Evolutionary conservation across 345 rosid species (phyloP), one percentile per base, ranked within the genome.

Genomic region (Excoecaria agallocha): DNA sequence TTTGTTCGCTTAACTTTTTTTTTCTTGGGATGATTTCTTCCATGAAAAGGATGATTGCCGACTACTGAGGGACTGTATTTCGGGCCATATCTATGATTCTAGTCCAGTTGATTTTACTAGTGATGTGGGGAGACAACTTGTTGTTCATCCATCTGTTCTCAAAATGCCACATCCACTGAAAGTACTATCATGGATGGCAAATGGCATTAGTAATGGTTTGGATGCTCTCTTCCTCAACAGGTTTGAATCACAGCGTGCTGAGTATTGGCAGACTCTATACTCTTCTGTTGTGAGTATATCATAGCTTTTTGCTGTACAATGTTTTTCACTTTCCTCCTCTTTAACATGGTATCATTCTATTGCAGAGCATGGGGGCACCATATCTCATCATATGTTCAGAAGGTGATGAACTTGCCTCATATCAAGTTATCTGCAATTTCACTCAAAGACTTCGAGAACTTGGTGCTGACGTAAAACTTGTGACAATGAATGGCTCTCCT

Each of bases 211-310:
- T 74, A 81, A 84, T 66, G 86, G 91, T 74, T 93, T 94, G 50
- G 98, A 94, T 85, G 83, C 86, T 78, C 86, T 94, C 82, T 94
- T 94, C 82, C 89, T 92, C 74, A 84, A 70, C 82, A 84, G 90
- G 83, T 92, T 94, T 84, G 98, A 92, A 81, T 85, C 98, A 38
- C 91, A 92, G 59, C 90, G 98, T 73, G 94, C 95, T 41, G 91
- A 89, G 79, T 94, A 78, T 76, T 94, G 98, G 98, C 98, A 89
- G 86, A 92, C 97, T 68, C 84, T 94, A 37, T 92, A 94, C 83
- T 88, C 97, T 49, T 86, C 98, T 63, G 82, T 89, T 55, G 98
- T 94, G 86, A 91, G 94, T 83, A 56, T 51, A 75, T 58, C 68
- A 38, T 15, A 46, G 52, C 61, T 50, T 30, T 15, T 25, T 59